Evolutionary conservation across 1,139 yeast genomes (phyloP).

Genomic region (Saccharomyces pastorianus): DNA sequence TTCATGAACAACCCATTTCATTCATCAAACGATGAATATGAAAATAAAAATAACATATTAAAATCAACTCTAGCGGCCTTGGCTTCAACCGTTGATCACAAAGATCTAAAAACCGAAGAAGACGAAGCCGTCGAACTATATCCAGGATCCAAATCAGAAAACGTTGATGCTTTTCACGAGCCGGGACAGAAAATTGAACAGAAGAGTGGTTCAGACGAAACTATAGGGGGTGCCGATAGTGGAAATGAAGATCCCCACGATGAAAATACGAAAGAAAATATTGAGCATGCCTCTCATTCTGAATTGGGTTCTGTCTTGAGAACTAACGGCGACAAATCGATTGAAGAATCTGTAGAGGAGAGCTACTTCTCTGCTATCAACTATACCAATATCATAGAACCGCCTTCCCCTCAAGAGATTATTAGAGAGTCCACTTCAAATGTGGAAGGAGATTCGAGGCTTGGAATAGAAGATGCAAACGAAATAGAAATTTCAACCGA

Average conservation of each 20-base stretch:
- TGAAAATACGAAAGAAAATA: background rate
- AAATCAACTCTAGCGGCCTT: background rate
- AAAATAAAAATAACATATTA: background rate
- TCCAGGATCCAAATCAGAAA: background rate
- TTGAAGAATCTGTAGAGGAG: background rate
- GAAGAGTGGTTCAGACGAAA: background rate
- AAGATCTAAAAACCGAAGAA: background rate
- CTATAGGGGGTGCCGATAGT: background rate
- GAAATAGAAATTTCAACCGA: background rate
- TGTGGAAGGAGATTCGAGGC: background rate
- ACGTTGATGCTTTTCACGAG: background rate
- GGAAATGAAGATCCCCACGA: background rate
- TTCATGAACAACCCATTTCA: slow-evolving; percentile 1
- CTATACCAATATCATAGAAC: background rate
- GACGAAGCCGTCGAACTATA: background rate
- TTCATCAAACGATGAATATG: background rate
- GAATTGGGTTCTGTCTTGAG: background rate
- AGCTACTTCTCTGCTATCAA: background rate
- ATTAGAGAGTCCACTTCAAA: background rate
- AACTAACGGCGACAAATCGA: background rate
- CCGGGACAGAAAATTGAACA: background rate
- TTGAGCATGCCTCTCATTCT: too few relatives aligned
- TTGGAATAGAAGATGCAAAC: background rate
- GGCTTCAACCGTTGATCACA: background rate
- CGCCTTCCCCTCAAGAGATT: background rate